A percentile compares a stretch with the other conserved stretches of the same genome.
Conservation (phyloP, 768 basidiomycete genomes). For the Amanita pallidorosea region DNA sequence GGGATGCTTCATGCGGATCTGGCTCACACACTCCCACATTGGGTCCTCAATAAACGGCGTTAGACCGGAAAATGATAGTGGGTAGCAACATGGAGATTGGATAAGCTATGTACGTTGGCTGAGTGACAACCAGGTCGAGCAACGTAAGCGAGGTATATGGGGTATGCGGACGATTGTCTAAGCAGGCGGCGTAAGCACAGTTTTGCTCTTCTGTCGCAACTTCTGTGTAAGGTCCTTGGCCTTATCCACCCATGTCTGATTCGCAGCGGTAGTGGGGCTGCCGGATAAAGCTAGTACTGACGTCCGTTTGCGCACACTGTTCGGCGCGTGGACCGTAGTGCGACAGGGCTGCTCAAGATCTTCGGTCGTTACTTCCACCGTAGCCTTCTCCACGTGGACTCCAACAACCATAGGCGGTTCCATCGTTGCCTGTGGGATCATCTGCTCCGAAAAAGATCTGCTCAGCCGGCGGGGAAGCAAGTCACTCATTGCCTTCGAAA, state of each 20-base stretch:
- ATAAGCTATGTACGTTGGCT: background rate
- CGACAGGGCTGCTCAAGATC: slow-evolving; percentile 14
- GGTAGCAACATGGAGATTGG: background rate
- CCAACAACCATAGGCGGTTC: slow-evolving; percentile 29
- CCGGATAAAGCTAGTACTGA: slow-evolving; percentile 20
- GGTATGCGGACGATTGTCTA: background rate
- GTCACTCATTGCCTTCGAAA: slow-evolving; percentile 29
- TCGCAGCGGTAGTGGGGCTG: slow-evolving; percentile 7
- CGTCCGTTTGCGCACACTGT: slow-evolving; percentile 22
- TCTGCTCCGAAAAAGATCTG: slow-evolving; percentile 28
- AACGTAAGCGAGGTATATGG: background rate
- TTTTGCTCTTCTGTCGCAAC: slow-evolving; percentile 27
- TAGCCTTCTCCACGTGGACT: slow-evolving; percentile 38
- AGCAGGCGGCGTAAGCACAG: background rate
- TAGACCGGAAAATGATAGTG: background rate
- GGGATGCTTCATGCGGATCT: background rate
- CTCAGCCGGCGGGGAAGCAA: slow-evolving; percentile 36
- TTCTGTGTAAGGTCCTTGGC: slow-evolving; percentile 33
- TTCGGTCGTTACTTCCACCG: slow-evolving; percentile 19
- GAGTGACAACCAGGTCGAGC: background rate
- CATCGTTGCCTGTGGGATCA: slow-evolving; percentile 15
- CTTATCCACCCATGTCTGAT: slow-evolving; percentile 19
- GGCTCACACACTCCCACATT: background rate
- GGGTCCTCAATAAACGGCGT: background rate
- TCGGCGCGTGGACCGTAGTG: slow-evolving; percentile 21